phyloP scores from a whole-genome alignment of 768 basidiomycete species.

The Mycena galericulata region DNA sequence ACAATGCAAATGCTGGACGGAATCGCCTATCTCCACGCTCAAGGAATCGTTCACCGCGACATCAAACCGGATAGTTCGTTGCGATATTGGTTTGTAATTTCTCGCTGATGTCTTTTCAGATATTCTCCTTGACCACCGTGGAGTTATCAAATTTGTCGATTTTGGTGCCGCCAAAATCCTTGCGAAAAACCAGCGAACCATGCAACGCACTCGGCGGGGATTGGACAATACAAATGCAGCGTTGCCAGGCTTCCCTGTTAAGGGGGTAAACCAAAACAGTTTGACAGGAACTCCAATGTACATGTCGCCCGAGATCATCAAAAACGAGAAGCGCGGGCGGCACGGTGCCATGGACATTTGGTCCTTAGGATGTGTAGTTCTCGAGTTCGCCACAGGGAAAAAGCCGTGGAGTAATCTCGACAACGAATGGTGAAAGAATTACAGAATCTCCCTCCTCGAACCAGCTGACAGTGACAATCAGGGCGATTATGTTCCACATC shows the following conservation, averaged over 20 bases:
- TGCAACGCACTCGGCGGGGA: slow-evolving; percentile 77
- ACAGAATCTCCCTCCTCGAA: neutral
- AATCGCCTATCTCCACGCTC: slow-evolving; percentile 91
- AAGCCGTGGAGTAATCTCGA: slow-evolving; percentile 99
- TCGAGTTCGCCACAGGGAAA: slow-evolving; percentile 95
- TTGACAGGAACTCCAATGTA: slow-evolving; percentile 99
- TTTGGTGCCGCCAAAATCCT: slow-evolving; percentile 98
- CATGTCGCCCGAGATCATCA: slow-evolving; percentile 99
- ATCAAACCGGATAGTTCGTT: slow-evolving; percentile 97
- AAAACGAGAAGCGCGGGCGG: slow-evolving; percentile 88
- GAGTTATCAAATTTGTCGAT: slow-evolving; percentile 96
- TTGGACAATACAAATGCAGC: slow-evolving; percentile 52
- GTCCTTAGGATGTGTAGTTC: slow-evolving; percentile 97
- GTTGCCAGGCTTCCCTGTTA: slow-evolving; percentile 51
- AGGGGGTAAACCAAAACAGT: slow-evolving; percentile 78
- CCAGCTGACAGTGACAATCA: slow-evolving; percentile 44
- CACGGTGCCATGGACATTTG: slow-evolving; percentile 99
- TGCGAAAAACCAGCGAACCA: slow-evolving; percentile 87
- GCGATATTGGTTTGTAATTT: neutral
- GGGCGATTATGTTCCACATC: slow-evolving; percentile 99
- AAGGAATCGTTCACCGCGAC: slow-evolving; percentile 94
- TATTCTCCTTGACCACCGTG: slow-evolving; percentile 89
- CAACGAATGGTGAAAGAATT: slow-evolving; percentile 90
- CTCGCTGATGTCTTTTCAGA: slow-evolving; percentile 62
- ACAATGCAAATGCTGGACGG: slow-evolving; percentile 98